Evolutionary conservation across 2,329 filamentous ascomycete genomes (phyloP), one percentile per base, ranked within the genome.

Genomic region (Xylaria sp.): DNA sequence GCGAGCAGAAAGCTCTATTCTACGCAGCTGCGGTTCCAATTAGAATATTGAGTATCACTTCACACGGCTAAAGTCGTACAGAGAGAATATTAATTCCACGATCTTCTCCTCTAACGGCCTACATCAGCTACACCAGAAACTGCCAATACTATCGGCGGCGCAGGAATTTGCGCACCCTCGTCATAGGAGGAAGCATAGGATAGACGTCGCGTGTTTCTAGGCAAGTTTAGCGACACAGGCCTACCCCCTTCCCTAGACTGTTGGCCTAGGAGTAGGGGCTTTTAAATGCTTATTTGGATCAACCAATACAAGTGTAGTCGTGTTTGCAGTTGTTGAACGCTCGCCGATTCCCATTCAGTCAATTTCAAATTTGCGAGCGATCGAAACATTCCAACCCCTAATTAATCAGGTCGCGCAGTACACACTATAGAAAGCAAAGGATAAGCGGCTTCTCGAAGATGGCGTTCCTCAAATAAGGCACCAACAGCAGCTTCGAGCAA

Each of bases 1-100:
- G 81, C 38, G 73, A 78, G 31, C 83, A 85, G 65, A 80, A 75
- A 9, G 79, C 82, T 0, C 81, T 85, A 55, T 85, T 85, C 67
- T 83, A 85, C 33, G 74, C 75, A 7, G 72, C 75, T 0, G 75
- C 75, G 1, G 56, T 77, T 15, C 76, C 76, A 5, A 72, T 77
- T 4, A 75, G 69, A 54, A 76, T 77, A 38, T 42, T 76, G 39
- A 71, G 62, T 3, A 74, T 76, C 29, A 72, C 69, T 22, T 67
- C 53, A 31, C n/a, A 17, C 31, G 20, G 10, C 13, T 50, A 47
- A 44, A 22, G 7, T 22, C 15, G 2, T 6, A 7, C 20, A 5
- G 10, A 49, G 22, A 13, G 10, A 1, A 45, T 17, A 3, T 47
- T 11, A 39, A 22, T 29, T 6, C 13, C 5, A 22, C 27, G 9